Base-by-base conservation (phyloP, 495 filamentous ascomycete genomes). In the Penicilliopsis zonata region DNA sequence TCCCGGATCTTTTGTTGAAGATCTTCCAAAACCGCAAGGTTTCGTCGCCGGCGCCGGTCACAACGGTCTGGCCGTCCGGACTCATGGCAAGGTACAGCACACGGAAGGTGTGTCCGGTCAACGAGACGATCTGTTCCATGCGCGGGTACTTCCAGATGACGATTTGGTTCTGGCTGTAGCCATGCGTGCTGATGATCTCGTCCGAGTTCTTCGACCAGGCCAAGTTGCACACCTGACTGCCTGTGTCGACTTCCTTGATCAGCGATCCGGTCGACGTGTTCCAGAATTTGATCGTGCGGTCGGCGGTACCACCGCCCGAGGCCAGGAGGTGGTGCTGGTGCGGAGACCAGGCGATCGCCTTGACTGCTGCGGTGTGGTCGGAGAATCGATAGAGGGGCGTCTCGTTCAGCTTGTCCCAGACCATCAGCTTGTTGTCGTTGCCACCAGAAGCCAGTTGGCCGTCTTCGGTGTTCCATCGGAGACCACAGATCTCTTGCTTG, bases 81-180 rank as follows among this genome's bases (percentile, higher is more conserved):
- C 85, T 93, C 86, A 96, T 96, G 5, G 86, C 86, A 14, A 98
- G 69, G 53, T 96, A 98, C 3, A 98, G 68, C 4, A 98, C 90
- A 31, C 90, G 75, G 57, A 87, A 98, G 0, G 90, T 98, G 53
- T 98, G 90, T 0, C 90, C 90, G 0, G 92, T 96, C 21, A 98
- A 61, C 36, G 82, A 92, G 9, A 81, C 90, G 4, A 98, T 85
- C 45, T 95, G 90, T 23, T 82, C 82, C 92, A 98, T 96, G 46
- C 76, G 82, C 1, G 90, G 90, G 50, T 96, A 96, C 50, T 96
- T 96, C 90, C 90, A 98, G 35, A 98, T 79, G 12, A 96, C 86
- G 42, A 98, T 94, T 52, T 95, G 87, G 47, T 98, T 94, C 51
- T 98, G 92, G 35, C 72, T 80, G 61, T 94, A 98, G n/a, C 90